phyloP scores from a whole-genome alignment of 768 basidiomycete species.

The Collybiopsis confluens region DNA sequence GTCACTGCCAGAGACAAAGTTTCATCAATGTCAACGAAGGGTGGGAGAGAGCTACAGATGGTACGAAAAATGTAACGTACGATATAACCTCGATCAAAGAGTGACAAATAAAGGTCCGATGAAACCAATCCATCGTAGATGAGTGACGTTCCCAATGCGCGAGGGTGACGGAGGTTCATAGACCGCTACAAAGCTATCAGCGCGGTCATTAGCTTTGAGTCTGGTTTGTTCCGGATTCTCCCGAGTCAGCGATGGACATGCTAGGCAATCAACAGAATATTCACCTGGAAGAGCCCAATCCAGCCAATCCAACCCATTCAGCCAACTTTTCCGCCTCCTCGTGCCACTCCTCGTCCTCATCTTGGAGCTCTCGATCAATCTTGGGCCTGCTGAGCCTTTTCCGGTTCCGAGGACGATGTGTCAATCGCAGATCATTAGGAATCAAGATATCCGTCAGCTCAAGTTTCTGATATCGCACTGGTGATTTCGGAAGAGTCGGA shows the following conservation, averaged over 20 bases:
- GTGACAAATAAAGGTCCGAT: slow-evolving; percentile 51
- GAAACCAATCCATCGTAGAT: slow-evolving; percentile 60
- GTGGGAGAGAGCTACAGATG: not conserved
- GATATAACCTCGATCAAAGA: slow-evolving; percentile 40
- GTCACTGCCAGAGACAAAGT: not conserved
- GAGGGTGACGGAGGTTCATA: slow-evolving; percentile 52
- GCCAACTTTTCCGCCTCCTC: slow-evolving; percentile 43
- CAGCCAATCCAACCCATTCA: slow-evolving; percentile 75
- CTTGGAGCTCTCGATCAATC: slow-evolving; percentile 21
- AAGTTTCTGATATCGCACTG: not conserved
- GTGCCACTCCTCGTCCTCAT: slow-evolving; percentile 49
- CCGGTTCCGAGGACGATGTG: slow-evolving; percentile 17
- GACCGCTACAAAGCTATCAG: slow-evolving; percentile 65
- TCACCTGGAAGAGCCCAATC: slow-evolving; percentile 63
- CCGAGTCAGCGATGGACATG: not conserved
- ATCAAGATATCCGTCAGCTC: slow-evolving; percentile 28
- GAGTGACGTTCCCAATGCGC: slow-evolving; percentile 41
- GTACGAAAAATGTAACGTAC: slow-evolving; percentile 21
- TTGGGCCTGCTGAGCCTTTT: not conserved
- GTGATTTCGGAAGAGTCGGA: too few species aligned
- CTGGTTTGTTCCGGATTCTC: slow-evolving; percentile 26
- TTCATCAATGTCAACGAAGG: too few species aligned
- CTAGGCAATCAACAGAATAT: not conserved
- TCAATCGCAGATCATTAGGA: slow-evolving; percentile 32
- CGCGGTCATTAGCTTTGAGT: slow-evolving; percentile 55